Conservation (phyloP, 495 filamentous ascomycete genomes). For the Cenococcum geophilum region DNA sequence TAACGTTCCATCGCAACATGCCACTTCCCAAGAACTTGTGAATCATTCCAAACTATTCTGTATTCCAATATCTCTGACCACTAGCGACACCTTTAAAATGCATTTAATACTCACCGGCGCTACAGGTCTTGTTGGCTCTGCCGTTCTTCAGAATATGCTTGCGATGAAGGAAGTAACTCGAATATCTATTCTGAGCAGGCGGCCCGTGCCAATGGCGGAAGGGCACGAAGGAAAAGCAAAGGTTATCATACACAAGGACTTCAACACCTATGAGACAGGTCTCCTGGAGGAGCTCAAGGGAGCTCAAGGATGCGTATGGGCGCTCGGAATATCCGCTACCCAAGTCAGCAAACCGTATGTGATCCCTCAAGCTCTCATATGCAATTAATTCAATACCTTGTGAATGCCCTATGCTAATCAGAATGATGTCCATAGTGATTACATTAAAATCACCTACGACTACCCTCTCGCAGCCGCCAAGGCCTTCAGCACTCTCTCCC, state of each 20-base stretch:
- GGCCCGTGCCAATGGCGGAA: slow-evolving; percentile 59
- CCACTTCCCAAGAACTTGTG: background rate
- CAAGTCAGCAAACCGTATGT: slow-evolving; percentile 55
- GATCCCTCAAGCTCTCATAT: background rate
- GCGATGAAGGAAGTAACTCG: slow-evolving; percentile 49
- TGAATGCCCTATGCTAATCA: background rate
- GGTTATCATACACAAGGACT: slow-evolving; percentile 65
- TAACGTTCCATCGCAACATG: background rate
- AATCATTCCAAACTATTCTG: background rate
- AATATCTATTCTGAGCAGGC: slow-evolving; percentile 60
- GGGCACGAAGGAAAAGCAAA: slow-evolving; percentile 51
- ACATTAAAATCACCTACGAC: slow-evolving; percentile 59
- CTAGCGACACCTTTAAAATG: slow-evolving; percentile 38
- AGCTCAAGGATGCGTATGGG: slow-evolving; percentile 65
- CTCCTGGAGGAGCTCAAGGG: slow-evolving; percentile 56
- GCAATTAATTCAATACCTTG: background rate
- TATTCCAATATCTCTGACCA: background rate
- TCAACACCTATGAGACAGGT: slow-evolving; percentile 48
- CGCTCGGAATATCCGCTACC: slow-evolving; percentile 55
- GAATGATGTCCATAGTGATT: slow-evolving; percentile 45
- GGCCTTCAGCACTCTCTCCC: slow-evolving; percentile 50
- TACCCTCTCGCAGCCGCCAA: slow-evolving; percentile 57
- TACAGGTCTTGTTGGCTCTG: slow-evolving; percentile 64
- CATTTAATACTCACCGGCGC: slow-evolving; percentile 72
- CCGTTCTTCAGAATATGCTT: slow-evolving; percentile 58